Conservation (phyloP, 2,329 filamentous ascomycete species). For the Chrysosporium keratinophilum region DNA sequence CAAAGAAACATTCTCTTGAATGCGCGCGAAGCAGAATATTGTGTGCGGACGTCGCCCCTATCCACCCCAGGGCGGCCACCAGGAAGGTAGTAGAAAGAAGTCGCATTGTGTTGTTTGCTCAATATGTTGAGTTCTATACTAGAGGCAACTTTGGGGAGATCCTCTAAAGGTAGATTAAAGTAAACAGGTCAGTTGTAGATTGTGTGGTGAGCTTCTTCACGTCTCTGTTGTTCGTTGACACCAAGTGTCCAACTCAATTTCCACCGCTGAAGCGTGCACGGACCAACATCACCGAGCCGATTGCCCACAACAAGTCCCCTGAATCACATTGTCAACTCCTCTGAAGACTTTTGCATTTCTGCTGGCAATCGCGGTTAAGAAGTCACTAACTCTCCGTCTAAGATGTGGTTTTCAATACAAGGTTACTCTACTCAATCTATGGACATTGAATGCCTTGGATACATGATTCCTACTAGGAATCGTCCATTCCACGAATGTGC, state of each 20-base stretch:
- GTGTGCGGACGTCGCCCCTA: slow-evolving; percentile 63
- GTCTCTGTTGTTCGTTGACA: slow-evolving; percentile 4
- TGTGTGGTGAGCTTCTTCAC: not conserved
- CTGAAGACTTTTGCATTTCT: not conserved
- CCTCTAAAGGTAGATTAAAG: not conserved
- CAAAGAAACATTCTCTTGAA: slow-evolving; percentile 95
- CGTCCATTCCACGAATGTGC: too few species aligned
- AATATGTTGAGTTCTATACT: not conserved
- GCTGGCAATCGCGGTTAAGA: too few species aligned
- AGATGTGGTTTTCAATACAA: too few species aligned
- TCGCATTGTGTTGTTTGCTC: slow-evolving; percentile 29
- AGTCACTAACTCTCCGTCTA: too few species aligned
- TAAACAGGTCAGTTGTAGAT: not conserved
- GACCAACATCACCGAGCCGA: not conserved
- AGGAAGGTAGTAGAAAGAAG: slow-evolving; percentile 32
- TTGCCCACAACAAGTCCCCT: too few species aligned
- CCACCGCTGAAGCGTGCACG: not conserved
- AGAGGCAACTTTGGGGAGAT: not conserved
- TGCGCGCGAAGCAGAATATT: slow-evolving; percentile 93
- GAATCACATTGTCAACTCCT: not conserved
- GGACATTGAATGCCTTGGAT: too few species aligned
- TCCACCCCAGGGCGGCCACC: slow-evolving; percentile 45
- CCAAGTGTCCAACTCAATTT: slow-evolving; percentile 13
- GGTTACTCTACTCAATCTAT: too few species aligned
- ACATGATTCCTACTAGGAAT: too few species aligned